Evolutionary conservation across 768 basidiomycete species (phyloP).

Genomic region (Tephrocybe sp.): DNA sequence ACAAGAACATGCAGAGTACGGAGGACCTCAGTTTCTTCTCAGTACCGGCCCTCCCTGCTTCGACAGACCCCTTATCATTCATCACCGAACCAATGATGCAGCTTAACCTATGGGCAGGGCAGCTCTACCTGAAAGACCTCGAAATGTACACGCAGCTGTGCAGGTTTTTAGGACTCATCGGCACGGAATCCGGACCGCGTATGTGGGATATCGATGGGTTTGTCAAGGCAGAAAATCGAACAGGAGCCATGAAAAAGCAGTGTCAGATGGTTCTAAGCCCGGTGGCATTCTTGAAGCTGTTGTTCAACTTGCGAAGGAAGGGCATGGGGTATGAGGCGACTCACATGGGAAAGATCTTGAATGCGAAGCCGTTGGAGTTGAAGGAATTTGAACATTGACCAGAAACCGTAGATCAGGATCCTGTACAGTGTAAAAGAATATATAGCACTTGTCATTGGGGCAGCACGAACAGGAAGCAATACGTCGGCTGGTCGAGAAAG

Average conservation of each 20-base stretch:
- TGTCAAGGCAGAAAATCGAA: conserved; percentile 21
- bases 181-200: conserved; percentile 13
- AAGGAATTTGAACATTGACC: conserved; percentile 23
- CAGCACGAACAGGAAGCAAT: not conserved
- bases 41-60: conserved; percentile 21
- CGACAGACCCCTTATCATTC: conserved; percentile 15
- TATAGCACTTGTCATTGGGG: too few relatives aligned
- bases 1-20: conserved; percentile 29
- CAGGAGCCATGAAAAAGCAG: conserved; percentile 11
- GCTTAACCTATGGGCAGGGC: conserved; percentile 45
- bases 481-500: too few relatives aligned
- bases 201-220: conserved; percentile 29
- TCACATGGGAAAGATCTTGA: conserved; percentile 40
- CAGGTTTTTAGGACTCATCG: conserved; percentile 33
- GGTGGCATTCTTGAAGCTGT: conserved; percentile 28
- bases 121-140: conserved; percentile 38
- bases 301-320: conserved; percentile 37
- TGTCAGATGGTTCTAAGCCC: conserved; percentile 37
- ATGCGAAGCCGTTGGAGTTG: conserved; percentile 23
- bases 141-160: conserved; percentile 34
- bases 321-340: conserved; percentile 35
- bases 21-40: conserved; percentile 35
- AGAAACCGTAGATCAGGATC: not conserved
- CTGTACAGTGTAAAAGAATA: too few relatives aligned
- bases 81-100: conserved; percentile 24